phyloP scores from a whole-genome alignment of 139 green algal genomes.

The Penium margaritaceum region DNA sequence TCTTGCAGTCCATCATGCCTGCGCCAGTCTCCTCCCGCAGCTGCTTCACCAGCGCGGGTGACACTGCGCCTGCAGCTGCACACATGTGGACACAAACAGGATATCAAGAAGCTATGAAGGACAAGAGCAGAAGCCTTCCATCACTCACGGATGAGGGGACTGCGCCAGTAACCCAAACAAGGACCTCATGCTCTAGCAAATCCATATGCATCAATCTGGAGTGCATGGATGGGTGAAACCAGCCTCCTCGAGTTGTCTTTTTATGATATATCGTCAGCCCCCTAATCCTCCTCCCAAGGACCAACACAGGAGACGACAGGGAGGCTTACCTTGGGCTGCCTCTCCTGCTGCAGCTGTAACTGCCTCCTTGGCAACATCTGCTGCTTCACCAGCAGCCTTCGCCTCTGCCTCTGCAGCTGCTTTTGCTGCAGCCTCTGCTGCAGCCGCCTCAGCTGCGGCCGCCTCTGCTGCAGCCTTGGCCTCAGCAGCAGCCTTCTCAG shows the following conservation, averaged over 20 bases:
- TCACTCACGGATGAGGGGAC: constrained; percentile 2
- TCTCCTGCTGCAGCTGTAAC: background rate
- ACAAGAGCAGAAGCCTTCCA: background rate
- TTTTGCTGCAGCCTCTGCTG: too few relatives aligned
- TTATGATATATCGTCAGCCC: too few relatives aligned
- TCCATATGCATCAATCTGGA: too few relatives aligned
- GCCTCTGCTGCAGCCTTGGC: constrained; percentile 4
- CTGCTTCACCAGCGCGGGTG: constrained; percentile 68
- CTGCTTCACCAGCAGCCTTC: background rate
- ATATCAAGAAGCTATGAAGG: background rate
- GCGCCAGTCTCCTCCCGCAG: constrained; percentile 79
- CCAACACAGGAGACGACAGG: too few relatives aligned
- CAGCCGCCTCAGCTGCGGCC: constrained; percentile 10
- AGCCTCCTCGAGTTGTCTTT: constrained; percentile 8
- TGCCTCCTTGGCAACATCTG: constrained; percentile 2
- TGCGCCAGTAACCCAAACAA: constrained; percentile 8
- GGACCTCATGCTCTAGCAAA: too few relatives aligned
- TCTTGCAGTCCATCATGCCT: constrained; percentile 99
- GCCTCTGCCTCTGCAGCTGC: too few relatives aligned
- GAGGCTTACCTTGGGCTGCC: too few relatives aligned
- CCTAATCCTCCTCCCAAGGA: too few relatives aligned
- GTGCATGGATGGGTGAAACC: background rate
- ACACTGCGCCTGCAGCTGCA: constrained; percentile 48
- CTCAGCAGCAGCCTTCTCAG: background rate
- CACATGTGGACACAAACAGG: background rate